Evolutionary conservation across 2,329 filamentous ascomycete species (phyloP), one percentile per base, ranked within the genome.

Genomic region (Exophiala aquamarina): DNA sequence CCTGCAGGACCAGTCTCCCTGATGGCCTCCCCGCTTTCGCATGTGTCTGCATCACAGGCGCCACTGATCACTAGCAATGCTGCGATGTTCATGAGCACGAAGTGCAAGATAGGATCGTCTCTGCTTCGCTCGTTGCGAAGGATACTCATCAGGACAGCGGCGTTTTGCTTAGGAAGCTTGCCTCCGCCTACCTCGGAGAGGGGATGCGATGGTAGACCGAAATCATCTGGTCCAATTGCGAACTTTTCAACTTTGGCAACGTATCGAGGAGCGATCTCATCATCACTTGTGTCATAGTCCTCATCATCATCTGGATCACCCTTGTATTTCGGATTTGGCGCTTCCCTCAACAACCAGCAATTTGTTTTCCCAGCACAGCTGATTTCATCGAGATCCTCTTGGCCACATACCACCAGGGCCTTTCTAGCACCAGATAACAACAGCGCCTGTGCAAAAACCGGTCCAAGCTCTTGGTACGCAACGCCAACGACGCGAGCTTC

Each of bases 401-500:
- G 86, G 34, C 93, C 93, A 63, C 92, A 98, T 14, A 97, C 87
- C 17, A 98, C 81, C 68, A 98, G 73, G 2, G 88, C 91, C 68
- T 96, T 97, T 54, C 75, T 82, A 33, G 82, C 83, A 19, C 91
- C 91, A 13, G 82, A 79, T 57, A 93, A 76, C 28, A 78, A 79
- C 41, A 98, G 72, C 0, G 92, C 89, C 58, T 95, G 87, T 2
- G 88, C 88, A 64, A 96, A 98, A 7, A 94, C 86, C 2, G 85
- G 86, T 1, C 92, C 93, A 15, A 98, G 82, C 59, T 90, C 87
- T 63, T 85, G 81, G 53, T 93, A 83, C 13, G 91, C 92, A 20
- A 98, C 92, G 52, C 93, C 93, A n/a, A 98, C 82, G 49, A 98
- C 81, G 21, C 93, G 83, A 10, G 91, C 90, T 71, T 98, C 93